Evolutionary conservation across 1,284 basidiomycete genomes (phyloP), one percentile per base, ranked within the genome.

Genomic region (Anthracocystis walkeri): DNA sequence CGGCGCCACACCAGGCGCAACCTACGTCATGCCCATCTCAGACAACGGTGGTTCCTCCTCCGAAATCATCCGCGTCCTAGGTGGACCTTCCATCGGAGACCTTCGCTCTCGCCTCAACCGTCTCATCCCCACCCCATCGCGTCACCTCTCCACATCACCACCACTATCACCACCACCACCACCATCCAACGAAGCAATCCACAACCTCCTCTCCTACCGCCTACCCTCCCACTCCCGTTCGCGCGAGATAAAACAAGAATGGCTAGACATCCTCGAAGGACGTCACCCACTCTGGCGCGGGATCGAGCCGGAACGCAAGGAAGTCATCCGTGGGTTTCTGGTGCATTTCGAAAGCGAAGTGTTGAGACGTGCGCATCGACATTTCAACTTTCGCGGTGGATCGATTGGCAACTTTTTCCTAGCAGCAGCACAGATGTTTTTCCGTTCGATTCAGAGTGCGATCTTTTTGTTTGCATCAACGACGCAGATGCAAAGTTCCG

Each of bases 391-490:
- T 33, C 72, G 82, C 8, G 83, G 82, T 12, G 80, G 75, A 0
- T 75, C 70, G 23, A 82, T 84, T 5, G 82, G 82, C 31, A 83
- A 83, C 72, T 83, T 79, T 33, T 81, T 82, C 68, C 64, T 81
- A 3, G 65, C 77, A 14, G 78, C 83, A 2, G 83, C 83, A 12
- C 81, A 80, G 38, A 80, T 71, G 38, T 83, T 81, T 52, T 81
- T 82, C 42, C 63, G 78, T 7, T 81, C 77, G 44, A 82, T 87
- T 3, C 85, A 95, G 21, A 95, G 94, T 4, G 94, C 95, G 11
- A 95, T 99, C 77, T 99, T 97, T 85, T 87, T 98, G 42, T 97
- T 99, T 85, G 92, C 94, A 21, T 93, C 93, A 0, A 92, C 97
- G 61, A 95, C 95, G 0, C 92, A 91, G 12, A 87, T 88, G 6